Percentiles rank a stretch among this genome's conserved stretches.
These are phyloP conservation scores for Bonia amplexicaulis DNA, from an alignment of 176 grass and related monocot genomes.

Conservation along the genomic window DNA sequence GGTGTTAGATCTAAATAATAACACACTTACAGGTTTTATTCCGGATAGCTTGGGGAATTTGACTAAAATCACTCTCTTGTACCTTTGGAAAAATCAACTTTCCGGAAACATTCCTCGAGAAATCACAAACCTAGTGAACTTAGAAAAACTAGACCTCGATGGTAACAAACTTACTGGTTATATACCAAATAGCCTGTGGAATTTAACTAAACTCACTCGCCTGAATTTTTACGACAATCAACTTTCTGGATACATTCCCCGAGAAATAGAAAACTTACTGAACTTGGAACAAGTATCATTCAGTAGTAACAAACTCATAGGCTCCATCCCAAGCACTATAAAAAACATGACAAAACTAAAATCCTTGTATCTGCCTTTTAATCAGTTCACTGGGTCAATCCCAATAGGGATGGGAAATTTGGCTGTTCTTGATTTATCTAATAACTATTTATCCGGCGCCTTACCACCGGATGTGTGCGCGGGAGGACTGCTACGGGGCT, in stretches of 20 bases:
- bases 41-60: neutral
- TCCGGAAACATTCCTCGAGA: neutral
- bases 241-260: neutral
- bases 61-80: neutral
- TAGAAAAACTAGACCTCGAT: too few species aligned
- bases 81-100: neutral
- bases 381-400: too few species aligned
- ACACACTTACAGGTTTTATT: too few species aligned
- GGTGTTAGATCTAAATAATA: too few species aligned
- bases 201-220: neutral
- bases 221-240: neutral
- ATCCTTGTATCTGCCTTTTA: too few species aligned
- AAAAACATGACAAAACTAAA: too few species aligned
- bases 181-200: neutral
- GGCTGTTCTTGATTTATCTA: too few species aligned
- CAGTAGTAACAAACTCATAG: neutral
- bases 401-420: too few species aligned
- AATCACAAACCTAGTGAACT: neutral
- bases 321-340: too few species aligned
- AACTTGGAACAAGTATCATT: neutral
- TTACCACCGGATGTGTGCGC: too few species aligned
- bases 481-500: too few species aligned
- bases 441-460: too few species aligned
- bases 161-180: neutral
- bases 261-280: neutral